Evolutionary conservation across 139 green algal species (phyloP), one percentile per base, ranked within the genome.

Genomic region (Picochlorum sp.): DNA sequence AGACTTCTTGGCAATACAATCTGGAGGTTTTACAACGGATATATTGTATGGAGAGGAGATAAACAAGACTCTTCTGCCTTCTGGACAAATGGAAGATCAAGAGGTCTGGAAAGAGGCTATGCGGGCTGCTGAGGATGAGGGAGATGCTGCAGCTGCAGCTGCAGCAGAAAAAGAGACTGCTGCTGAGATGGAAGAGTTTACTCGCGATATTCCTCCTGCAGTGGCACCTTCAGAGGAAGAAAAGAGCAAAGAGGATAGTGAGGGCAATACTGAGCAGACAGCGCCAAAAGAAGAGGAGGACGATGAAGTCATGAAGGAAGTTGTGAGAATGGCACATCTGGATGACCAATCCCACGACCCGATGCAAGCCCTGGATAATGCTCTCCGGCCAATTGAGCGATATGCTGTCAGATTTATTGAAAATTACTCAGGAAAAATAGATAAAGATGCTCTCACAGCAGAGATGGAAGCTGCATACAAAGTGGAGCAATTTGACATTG

Each of bases 1-100:
- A 37, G 93, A 99, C 81, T 86, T 82, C 54, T 80, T 99, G 56
- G 93, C 95, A 54, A 99, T 99, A 71, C 84, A 90, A 69, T 86
- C 74, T 16, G 91, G 88, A 6, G 89, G 82, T 32, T 97, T 96
- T 81, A 95, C 87, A 68, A 91, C 84, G 6, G 85, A 95, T 20
- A 76, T 93, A 38, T 57, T 76, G 24, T 70, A 21, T 62, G 81
- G 81, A 63, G 66, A 86, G 49, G 80, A 81, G 62, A 82, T 74
- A 6, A 38, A 46, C 18, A 65, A 78, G 3, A 61, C 79, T 49
- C 60, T 85, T 23, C 54, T 23, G 57, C 24, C 45, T 56, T 32
- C 18, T 54, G 67, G 58, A 16, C 45, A 13, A 13, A 58, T 24
- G 14, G 59, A 21, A 46, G 30, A 20, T 3, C 7, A 54, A 14